Evolutionary conservation across 2,329 filamentous ascomycete genomes (phyloP), one percentile per base, ranked within the genome.

Genomic region (Endoconidiophora polonica): DNA sequence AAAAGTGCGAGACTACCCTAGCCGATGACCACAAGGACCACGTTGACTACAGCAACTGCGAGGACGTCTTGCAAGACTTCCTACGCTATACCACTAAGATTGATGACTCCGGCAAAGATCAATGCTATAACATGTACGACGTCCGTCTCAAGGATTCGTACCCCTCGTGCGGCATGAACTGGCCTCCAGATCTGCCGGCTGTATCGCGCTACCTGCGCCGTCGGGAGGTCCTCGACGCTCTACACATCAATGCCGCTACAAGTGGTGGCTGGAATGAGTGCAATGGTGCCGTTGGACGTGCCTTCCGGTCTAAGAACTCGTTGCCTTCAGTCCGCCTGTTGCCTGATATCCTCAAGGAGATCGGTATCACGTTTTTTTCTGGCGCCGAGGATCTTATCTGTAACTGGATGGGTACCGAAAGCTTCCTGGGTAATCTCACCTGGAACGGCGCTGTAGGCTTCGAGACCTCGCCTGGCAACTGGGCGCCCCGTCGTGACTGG

Each of bases 41-140:
- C 46, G 77, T 98, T 43, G 81, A 88, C 61, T 74, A 81, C 38
- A 55, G 59, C 1, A 66, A 72, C 7, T 98, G 93, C 65, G 91
- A 98, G 62, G 61, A 65, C 3, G 79, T 98, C 45, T 71, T 98
- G 56, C 73, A 79, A 50, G 68, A 78, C 7, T 76, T 96, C 46
- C 73, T 96, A 3, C 66, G 72, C 26, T 63, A 79, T 44, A 88
- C 85, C 2, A 71, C 74, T 48, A 53, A 53, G 44, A 46, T 53
- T 23, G 68, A 60, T 9, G 66, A 61, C 48, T 52, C 67, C 36
- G 68, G 68, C 12, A 68, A 70, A 18, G 64, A 73, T 50, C 65
- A 73, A 45, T 98, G 93, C 64, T 64, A 80, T 62, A 99, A 98
- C 67, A 95, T 96, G 86, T 99, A 99, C 64, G 91, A 99, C 63